These are phyloP conservation scores for Durotheca rogersii DNA, from an alignment of 495 filamentous ascomycete species.

Conservation along the genomic window DNA sequence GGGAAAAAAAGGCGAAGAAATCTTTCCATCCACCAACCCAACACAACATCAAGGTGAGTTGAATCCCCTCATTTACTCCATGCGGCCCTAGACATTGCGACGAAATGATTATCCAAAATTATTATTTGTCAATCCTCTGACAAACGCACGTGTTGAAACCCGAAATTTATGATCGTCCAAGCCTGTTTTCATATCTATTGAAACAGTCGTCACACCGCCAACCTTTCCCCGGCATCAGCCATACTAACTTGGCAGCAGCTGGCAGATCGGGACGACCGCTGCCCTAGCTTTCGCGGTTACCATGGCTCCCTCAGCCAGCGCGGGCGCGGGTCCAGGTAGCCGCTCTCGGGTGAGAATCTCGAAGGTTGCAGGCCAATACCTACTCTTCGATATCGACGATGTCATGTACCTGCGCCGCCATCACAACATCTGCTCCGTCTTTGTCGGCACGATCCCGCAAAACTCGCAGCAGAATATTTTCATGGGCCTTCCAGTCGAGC, in stretches of 20 bases:
- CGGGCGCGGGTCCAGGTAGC: not conserved
- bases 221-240: not conserved
- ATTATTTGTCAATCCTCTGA: conserved; percentile 94
- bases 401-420: conserved; percentile 77
- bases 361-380: conserved; percentile 74
- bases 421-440: conserved; percentile 83
- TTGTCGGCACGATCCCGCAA: conserved; percentile 86
- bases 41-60: conserved; percentile 28
- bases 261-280: conserved; percentile 6
- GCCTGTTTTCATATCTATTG: not conserved
- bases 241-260: conserved; percentile 23
- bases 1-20: conserved; percentile 13
- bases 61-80: conserved; percentile 1
- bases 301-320: conserved; percentile 30
- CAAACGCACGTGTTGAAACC: conserved; percentile 39
- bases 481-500: conserved; percentile 79
- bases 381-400: conserved; percentile 82
- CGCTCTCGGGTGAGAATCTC: conserved; percentile 69
- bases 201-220: not conserved
- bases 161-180: conserved; percentile 38
- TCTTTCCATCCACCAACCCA: conserved; percentile 19
- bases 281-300: not conserved
- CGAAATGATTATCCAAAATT: conserved; percentile 66
- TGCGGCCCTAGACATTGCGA: conserved; percentile 2
- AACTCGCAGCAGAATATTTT: conserved; percentile 94